Percentiles rank a stretch among this genome's conserved stretches.
These are phyloP conservation scores for Aureobasidium musti DNA, from an alignment of 2,329 filamentous ascomycete genomes.

Conservation along the genomic window DNA sequence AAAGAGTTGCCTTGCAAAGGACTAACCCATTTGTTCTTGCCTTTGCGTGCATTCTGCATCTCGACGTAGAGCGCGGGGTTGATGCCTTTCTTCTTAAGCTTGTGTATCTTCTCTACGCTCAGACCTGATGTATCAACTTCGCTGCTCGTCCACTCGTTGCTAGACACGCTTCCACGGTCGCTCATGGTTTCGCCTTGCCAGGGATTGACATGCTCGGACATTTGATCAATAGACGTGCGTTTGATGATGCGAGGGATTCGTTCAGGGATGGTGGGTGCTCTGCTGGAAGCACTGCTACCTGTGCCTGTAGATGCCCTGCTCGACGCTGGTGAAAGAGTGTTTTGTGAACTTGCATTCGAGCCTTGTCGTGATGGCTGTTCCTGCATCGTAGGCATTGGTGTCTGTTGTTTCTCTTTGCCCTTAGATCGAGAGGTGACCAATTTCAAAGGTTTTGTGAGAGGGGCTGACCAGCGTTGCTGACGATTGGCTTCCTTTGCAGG, in stretches of 20 bases:
- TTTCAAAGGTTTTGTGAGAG: slow-evolving; percentile 1
- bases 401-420: slow-evolving; percentile 14
- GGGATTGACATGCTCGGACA: slow-evolving; percentile 39
- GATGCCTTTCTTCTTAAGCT: slow-evolving; percentile 51
- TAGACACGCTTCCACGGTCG: slow-evolving; percentile 32
- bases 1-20: slow-evolving; percentile 67
- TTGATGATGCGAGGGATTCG: slow-evolving; percentile 38
- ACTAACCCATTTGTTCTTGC: slow-evolving; percentile 33
- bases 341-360: neutral
- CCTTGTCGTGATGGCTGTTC: slow-evolving; percentile 7
- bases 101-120: slow-evolving; percentile 47
- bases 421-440: neutral
- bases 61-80: slow-evolving; percentile 51
- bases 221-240: slow-evolving; percentile 41
- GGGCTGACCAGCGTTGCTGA: slow-evolving; percentile 23
- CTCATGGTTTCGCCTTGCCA: slow-evolving; percentile 23
- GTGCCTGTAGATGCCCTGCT: slow-evolving; percentile 12
- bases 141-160: slow-evolving; percentile 44
- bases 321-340: slow-evolving; percentile 4
- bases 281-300: neutral
- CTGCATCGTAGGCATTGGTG: neutral
- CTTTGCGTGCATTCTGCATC: slow-evolving; percentile 50
- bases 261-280: neutral
- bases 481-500: neutral
- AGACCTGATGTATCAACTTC: slow-evolving; percentile 45